A percentile compares a stretch with the other conserved stretches of the same genome.
Evolutionary conservation across 805 yeast species (phyloP).

Genomic region (Pachysolen tannophilus): DNA sequence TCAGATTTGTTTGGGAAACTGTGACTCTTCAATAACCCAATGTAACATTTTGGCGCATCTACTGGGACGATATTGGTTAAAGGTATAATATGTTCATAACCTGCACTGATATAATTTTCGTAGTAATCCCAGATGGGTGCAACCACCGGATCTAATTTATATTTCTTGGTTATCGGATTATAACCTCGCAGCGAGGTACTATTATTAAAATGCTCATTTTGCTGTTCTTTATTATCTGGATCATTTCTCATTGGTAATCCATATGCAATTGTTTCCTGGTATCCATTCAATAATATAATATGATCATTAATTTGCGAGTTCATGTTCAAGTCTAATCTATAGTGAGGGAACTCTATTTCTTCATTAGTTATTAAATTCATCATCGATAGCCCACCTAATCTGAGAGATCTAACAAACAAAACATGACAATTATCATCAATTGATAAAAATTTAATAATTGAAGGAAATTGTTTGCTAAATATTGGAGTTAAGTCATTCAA

Average conservation of each 20-base stretch:
- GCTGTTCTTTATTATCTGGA: neutral
- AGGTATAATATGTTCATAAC: conserved; percentile 1
- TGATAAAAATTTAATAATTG: conserved; percentile 7
- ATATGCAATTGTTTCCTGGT: conserved; percentile 6
- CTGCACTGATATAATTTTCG: conserved; percentile 5
- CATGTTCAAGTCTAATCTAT: conserved; percentile 7
- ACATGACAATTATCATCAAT: conserved; percentile 8
- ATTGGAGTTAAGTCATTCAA: conserved; percentile 1
- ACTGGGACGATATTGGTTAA: conserved; percentile 5
- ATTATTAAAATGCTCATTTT: neutral
- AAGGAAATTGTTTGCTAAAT: conserved; percentile 7
- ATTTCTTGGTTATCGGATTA: neutral
- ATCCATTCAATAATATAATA: conserved; percentile 5
- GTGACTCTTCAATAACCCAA: conserved; percentile 7
- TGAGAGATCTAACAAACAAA: conserved; percentile 7
- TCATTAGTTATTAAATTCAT: conserved; percentile 7
- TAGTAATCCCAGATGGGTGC: conserved; percentile 8
- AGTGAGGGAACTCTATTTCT: conserved; percentile 9
- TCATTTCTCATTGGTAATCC: conserved; percentile 4
- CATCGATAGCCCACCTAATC: conserved; percentile 9
- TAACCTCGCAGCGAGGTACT: neutral
- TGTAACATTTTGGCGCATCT: conserved; percentile 6
- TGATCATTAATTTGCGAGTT: conserved; percentile 5
- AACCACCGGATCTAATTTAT: neutral
- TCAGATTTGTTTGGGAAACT: conserved; percentile 1